phyloP scores from a whole-genome alignment of 1,284 basidiomycete species.

The Anthracocystis panici-leucophaei region DNA sequence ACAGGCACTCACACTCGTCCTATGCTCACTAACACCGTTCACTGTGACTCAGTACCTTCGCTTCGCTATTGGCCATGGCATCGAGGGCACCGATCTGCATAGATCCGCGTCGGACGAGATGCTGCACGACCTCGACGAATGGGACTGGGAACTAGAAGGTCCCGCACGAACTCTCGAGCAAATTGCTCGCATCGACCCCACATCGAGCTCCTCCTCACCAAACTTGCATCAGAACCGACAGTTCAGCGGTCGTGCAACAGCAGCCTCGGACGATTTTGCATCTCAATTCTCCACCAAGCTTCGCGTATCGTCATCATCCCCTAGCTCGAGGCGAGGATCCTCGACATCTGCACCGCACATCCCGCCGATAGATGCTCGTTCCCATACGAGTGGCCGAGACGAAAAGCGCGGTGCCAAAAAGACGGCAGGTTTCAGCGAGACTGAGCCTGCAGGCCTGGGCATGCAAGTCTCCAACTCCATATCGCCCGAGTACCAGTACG shows the following conservation, averaged over 20 bases:
- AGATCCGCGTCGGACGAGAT: conserved; percentile 39
- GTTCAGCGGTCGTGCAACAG: neutral
- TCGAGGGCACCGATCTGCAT: conserved; percentile 72
- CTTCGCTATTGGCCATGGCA: conserved; percentile 83
- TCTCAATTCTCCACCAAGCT: conserved; percentile 25
- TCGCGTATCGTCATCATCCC: conserved; percentile 7
- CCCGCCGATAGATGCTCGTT: neutral
- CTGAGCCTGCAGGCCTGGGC: conserved; percentile 8
- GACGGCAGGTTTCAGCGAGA: conserved; percentile 35
- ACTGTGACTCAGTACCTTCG: conserved; percentile 83
- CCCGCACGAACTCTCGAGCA: conserved; percentile 71
- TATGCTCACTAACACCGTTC: conserved; percentile 82
- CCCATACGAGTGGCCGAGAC: conserved; percentile 9
- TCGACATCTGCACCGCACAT: neutral
- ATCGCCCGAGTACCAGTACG: conserved; percentile 69
- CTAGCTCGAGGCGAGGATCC: conserved; percentile 4
- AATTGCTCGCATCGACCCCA: conserved; percentile 32
- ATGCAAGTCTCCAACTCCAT: neutral
- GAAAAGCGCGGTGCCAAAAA: conserved; percentile 25
- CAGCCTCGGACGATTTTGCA: conserved; percentile 62
- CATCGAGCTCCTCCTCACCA: neutral
- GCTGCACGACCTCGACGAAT: conserved; percentile 42
- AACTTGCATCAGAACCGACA: neutral
- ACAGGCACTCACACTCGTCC: conserved; percentile 79
- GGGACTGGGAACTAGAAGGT: conserved; percentile 72